Conservation (phyloP, 108 stramenopile genomes). For the Cyclostephanos invisitatus region DNA sequence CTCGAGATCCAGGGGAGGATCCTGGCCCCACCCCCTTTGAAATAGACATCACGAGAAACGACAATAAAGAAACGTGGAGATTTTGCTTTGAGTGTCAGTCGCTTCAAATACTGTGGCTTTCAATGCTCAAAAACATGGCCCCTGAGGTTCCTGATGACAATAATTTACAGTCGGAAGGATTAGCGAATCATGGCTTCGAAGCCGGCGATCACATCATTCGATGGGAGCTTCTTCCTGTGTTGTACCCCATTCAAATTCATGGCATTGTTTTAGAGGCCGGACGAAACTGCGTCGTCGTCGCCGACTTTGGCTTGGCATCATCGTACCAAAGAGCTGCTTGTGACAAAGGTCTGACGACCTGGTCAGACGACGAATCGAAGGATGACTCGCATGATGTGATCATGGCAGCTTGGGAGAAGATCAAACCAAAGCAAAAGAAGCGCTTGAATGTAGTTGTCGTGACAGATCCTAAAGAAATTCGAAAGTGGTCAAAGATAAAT, state of each 20-base stretch:
- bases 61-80: conserved; percentile 46
- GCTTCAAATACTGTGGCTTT: conserved; percentile 35
- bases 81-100: conserved; percentile 53
- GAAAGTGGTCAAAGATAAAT: conserved; percentile 53
- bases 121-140: conserved; percentile 25
- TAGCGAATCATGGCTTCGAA: conserved; percentile 50
- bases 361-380: conserved; percentile 21
- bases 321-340: conserved; percentile 24
- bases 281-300: conserved; percentile 43
- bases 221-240: conserved; percentile 59
- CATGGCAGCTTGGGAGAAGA: conserved; percentile 48
- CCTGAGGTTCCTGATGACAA: conserved; percentile 7
- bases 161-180: conserved; percentile 12
- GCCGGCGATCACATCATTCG: conserved; percentile 60
- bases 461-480: conserved; percentile 51
- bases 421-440: conserved; percentile 55
- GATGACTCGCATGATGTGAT: conserved; percentile 44
- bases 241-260: conserved; percentile 59
- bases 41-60: conserved; percentile 42
- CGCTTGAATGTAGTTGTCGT: conserved; percentile 52
- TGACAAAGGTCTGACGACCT: conserved; percentile 27
- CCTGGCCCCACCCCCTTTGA: conserved; percentile 51
- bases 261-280: conserved; percentile 52
- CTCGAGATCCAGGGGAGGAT: conserved; percentile 25
- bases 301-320: conserved; percentile 51